Base-by-base conservation (phyloP, 768 basidiomycete species). In the Pisolithus marmoratus region DNA sequence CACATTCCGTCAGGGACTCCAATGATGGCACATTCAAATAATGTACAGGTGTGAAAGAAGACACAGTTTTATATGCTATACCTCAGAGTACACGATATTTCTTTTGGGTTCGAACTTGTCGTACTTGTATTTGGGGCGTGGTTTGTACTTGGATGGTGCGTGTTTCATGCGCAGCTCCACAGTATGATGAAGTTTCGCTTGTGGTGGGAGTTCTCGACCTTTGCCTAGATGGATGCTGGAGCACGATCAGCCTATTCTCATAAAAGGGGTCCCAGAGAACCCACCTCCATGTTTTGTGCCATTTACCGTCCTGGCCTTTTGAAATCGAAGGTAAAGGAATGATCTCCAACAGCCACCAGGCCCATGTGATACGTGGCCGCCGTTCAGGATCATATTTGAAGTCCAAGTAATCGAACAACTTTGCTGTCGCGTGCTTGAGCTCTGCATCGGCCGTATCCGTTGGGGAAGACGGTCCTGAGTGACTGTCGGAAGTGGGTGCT, bases 341-440 rank as follows among this genome's bases (percentile, higher is more conserved):
- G 24, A 87, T 67, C 66, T 91, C 88, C 34, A 89, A 66, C 19
- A 86, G 31, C 86, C 84, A 85, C 88, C 88, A 91, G 2, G 71
- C 5, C 19, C n/a, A n/a, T n/a, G n/a, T n/a, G n/a, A n/a, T n/a
- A n/a, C n/a, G n/a, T n/a, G n/a, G n/a, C n/a, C n/a, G n/a, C n/a
- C n/a, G n/a, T n/a, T n/a, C n/a, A n/a, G n/a, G n/a, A n/a, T n/a
- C n/a, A n/a, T 63, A 66, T 15, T 64, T 63, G 8, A 46, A 43
- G 62, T 69, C 63, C 42, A 90, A 67, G 54, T 71, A 49, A 57
- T 90, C 86, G 54, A 81, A 68, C 2, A 83, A 57, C 1, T 76
- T 78, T 60, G 79, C 67, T 17, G 80, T 38, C n/a, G 73, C 74
- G 27, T 67, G 45, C n/a, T 52, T 49, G 26, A 23, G 34, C 46